These are phyloP conservation scores for Xerocomus nothofagi DNA, from an alignment of 1,284 basidiomycete genomes.

Conservation along the genomic window DNA sequence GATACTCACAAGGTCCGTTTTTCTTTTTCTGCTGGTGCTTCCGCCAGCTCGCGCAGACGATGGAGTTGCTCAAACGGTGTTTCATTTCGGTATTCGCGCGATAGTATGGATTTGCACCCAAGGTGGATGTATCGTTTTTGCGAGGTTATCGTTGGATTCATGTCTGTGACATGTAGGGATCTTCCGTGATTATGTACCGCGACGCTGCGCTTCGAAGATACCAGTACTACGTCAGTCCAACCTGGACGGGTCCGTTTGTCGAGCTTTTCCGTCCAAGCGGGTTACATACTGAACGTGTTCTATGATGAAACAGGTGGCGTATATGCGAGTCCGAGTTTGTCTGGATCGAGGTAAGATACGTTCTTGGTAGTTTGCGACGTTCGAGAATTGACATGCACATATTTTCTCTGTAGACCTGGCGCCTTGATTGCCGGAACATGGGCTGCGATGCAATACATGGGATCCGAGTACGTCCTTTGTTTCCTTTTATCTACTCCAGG, in stretches of 20 bases:
- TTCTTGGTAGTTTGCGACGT: background rate
- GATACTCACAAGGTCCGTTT: constrained; percentile 84
- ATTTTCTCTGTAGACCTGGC: constrained; percentile 63
- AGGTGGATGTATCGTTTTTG: constrained; percentile 43
- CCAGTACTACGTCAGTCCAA: constrained; percentile 84
- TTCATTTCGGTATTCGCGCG: background rate
- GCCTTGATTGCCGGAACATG: constrained; percentile 93
- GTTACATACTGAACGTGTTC: background rate
- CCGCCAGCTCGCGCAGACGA: background rate
- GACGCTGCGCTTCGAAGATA: constrained; percentile 68
- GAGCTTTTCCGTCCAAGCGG: background rate
- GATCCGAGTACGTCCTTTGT: constrained; percentile 60
- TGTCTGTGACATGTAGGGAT: constrained; percentile 52
- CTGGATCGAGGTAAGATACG: constrained; percentile 75
- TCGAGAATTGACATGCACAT: background rate
- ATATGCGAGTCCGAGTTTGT: constrained; percentile 83
- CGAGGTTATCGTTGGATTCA: background rate
- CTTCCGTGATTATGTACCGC: constrained; percentile 94
- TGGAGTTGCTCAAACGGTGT: constrained; percentile 6
- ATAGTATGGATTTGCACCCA: constrained; percentile 83
- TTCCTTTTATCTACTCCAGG: background rate
- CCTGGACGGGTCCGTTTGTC: constrained; percentile 61
- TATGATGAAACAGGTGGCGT: constrained; percentile 54
- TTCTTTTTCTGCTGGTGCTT: background rate
- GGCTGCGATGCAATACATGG: constrained; percentile 95